These are phyloP conservation scores for Lepiota venenata DNA, from an alignment of 768 basidiomycete genomes.

Conservation along the genomic window DNA sequence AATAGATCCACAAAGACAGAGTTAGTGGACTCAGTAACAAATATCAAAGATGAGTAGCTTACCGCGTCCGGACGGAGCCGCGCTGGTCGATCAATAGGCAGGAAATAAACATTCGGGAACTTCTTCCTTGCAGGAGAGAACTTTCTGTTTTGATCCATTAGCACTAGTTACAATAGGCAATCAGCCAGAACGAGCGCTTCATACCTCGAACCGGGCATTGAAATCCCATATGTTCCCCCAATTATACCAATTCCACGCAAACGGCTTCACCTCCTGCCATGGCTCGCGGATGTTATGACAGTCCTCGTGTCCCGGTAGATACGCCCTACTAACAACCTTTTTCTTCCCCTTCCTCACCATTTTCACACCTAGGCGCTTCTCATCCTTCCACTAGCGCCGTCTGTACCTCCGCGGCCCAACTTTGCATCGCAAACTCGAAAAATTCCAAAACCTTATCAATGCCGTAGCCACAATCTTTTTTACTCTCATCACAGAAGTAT, in stretches of 20 bases:
- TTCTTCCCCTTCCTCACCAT: constrained; percentile 22
- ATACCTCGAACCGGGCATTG: constrained; percentile 58
- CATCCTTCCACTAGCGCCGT: constrained; percentile 32
- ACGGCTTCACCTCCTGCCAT: constrained; percentile 42
- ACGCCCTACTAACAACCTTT: constrained; percentile 56
- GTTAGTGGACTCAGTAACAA: background rate
- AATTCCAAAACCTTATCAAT: constrained; percentile 53
- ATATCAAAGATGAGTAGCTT: constrained; percentile 20
- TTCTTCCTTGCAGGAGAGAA: constrained; percentile 31
- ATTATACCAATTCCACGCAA: constrained; percentile 53
- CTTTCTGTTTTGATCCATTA: constrained; percentile 26
- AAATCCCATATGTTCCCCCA: constrained; percentile 60
- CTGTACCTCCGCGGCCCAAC: constrained; percentile 55
- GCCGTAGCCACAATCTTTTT: constrained; percentile 37
- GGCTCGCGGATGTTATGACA: constrained; percentile 49
- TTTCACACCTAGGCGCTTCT: constrained; percentile 14
- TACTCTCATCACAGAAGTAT: constrained; percentile 22
- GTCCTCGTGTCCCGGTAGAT: constrained; percentile 63
- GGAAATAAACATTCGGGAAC: constrained; percentile 55
- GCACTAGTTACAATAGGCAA: background rate
- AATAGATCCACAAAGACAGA: background rate
- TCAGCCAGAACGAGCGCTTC: constrained; percentile 9
- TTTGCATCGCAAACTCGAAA: constrained; percentile 53
- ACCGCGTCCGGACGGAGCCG: constrained; percentile 65
- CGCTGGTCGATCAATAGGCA: constrained; percentile 59